Conservation (phyloP, 495 filamentous ascomycete genomes). For the Lasiosphaeria hispida region DNA sequence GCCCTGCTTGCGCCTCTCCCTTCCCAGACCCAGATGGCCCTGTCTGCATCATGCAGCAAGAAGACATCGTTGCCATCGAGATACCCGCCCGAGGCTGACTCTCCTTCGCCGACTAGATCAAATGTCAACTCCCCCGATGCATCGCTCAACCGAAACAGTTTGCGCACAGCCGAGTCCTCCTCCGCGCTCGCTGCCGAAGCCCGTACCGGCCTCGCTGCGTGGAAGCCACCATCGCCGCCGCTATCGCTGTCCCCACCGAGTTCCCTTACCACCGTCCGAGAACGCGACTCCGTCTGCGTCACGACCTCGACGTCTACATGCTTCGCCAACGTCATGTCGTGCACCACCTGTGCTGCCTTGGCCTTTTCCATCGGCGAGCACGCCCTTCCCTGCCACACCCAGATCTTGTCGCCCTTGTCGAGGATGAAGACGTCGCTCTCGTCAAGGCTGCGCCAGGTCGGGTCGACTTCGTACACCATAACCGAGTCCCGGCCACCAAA, state of each 20-base stretch:
- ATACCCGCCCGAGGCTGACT: constrained; percentile 38
- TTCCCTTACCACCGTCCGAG: constrained; percentile 50
- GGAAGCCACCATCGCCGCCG: constrained; percentile 30
- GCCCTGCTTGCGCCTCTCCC: constrained; percentile 50
- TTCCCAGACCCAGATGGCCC: constrained; percentile 60
- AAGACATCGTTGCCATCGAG: constrained; percentile 58
- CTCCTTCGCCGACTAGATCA: constrained; percentile 52
- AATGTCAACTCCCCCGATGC: constrained; percentile 52
- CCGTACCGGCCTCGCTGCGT: constrained; percentile 38
- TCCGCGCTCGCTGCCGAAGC: constrained; percentile 20
- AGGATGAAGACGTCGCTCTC: constrained; percentile 62
- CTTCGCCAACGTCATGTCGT: constrained; percentile 59
- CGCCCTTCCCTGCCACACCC: constrained; percentile 62
- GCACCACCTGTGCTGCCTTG: constrained; percentile 61
- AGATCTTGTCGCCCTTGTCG: constrained; percentile 59
- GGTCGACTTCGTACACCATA: constrained; percentile 61
- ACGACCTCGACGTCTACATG: constrained; percentile 62
- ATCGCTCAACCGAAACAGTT: constrained; percentile 56
- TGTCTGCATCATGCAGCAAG: constrained; percentile 50
- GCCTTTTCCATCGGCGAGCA: constrained; percentile 65
- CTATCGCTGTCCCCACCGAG: constrained; percentile 49
- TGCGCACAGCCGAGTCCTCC: constrained; percentile 30
- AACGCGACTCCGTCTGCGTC: constrained; percentile 54
- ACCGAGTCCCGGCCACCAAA: constrained; percentile 41
- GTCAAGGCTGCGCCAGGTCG: constrained; percentile 58